These are phyloP conservation scores for Deinandra increscens DNA, from an alignment of 129 eudicot genomes.

Conservation along the genomic window DNA sequence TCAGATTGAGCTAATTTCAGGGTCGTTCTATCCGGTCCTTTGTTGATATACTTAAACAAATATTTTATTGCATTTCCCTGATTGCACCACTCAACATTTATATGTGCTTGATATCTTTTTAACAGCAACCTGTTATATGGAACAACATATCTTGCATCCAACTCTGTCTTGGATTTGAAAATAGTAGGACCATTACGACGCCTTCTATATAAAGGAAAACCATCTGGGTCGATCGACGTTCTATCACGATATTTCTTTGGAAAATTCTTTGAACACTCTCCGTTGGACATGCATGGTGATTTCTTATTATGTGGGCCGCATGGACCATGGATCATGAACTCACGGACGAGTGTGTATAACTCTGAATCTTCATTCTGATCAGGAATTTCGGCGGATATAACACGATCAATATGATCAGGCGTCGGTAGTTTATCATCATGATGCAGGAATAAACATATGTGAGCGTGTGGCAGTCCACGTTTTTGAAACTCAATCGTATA, in stretches of 20 bases:
- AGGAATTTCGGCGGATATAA: no score
- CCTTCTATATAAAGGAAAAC: neutral
- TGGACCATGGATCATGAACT: constrained; percentile 30
- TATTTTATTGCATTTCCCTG: no score
- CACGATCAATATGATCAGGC: no score
- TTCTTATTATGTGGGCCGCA: constrained; percentile 5
- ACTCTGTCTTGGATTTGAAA: neutral
- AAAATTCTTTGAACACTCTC: constrained; percentile 8
- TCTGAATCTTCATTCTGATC: no score
- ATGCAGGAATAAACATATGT: no score
- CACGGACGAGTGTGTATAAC: no score
- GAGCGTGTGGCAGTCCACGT: no score
- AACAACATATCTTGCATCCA: neutral
- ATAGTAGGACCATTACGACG: neutral
- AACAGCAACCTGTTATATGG: no score
- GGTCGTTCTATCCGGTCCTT: no score
- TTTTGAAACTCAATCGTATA: no score
- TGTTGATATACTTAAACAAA: no score
- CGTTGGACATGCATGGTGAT: neutral
- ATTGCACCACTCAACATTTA: neutral
- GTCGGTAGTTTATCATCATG: no score
- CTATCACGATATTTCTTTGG: neutral
- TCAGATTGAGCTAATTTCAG: neutral
- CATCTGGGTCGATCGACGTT: neutral
- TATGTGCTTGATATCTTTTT: neutral